Conservation (phyloP, 2,329 filamentous ascomycete species). For the Scedosporium aurantiacum region DNA sequence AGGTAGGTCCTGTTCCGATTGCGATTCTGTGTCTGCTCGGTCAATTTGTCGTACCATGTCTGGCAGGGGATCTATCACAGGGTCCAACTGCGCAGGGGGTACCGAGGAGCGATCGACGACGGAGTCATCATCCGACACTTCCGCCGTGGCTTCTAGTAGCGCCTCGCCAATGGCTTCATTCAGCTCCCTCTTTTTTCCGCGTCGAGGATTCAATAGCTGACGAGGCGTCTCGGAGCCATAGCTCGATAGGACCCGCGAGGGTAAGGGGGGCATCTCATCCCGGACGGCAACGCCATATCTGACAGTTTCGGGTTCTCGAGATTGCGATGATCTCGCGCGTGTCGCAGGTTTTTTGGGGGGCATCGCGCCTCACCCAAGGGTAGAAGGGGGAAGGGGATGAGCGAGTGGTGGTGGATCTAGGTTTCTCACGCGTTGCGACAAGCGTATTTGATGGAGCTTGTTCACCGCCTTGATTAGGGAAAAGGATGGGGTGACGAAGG, state of each 20-base stretch:
- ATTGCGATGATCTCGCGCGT: constrained; percentile 6
- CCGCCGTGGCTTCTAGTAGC: constrained; percentile 9
- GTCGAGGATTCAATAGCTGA: constrained; percentile 13
- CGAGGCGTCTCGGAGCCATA: constrained; percentile 14
- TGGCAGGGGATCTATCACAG: neutral
- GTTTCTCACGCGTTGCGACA: neutral
- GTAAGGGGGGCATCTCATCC: constrained; percentile 12
- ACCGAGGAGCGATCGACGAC: neutral
- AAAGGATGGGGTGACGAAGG: neutral
- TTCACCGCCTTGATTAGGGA: neutral
- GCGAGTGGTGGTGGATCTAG: neutral
- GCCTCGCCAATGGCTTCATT: constrained; percentile 11
- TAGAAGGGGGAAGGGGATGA: neutral
- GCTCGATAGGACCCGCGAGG: constrained; percentile 12
- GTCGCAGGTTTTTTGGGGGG: constrained; percentile 1
- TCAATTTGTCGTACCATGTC: neutral
- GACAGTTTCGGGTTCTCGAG: neutral
- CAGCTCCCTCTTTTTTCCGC: constrained; percentile 12
- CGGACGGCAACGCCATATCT: constrained; percentile 11
- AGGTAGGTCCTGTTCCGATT: neutral
- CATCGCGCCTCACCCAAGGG: neutral
- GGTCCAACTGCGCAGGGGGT: neutral
- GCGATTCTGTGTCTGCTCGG: neutral
- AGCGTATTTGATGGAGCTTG: neutral
- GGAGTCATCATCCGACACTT: constrained; percentile 7